These are phyloP conservation scores for Leccinum arenicola DNA, from an alignment of 768 basidiomycete genomes.

Conservation along the genomic window DNA sequence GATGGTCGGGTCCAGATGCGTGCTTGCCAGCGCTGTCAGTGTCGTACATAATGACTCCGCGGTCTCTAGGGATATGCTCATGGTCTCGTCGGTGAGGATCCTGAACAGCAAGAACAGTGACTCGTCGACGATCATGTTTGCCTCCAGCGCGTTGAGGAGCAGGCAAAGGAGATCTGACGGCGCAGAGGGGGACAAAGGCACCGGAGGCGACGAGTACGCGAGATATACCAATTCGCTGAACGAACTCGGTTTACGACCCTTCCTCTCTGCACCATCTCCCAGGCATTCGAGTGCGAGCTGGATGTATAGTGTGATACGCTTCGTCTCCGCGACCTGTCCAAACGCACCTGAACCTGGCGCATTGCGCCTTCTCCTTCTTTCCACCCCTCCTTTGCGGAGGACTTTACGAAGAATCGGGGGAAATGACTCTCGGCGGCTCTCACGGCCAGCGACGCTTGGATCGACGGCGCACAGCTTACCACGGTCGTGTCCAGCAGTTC, in stretches of 20 bases:
- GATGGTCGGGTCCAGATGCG: slow-evolving; percentile 54
- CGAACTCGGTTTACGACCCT: slow-evolving; percentile 24
- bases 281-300: slow-evolving; percentile 36
- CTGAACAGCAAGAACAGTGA: slow-evolving; percentile 53
- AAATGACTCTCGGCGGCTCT: slow-evolving; percentile 44
- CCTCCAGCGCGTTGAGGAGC: slow-evolving; percentile 50
- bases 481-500: slow-evolving; percentile 37
- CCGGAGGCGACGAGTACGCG: slow-evolving; percentile 19
- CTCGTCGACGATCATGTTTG: slow-evolving; percentile 56
- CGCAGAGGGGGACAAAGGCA: slow-evolving; percentile 10
- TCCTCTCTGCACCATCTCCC: slow-evolving; percentile 13
- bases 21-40: slow-evolving; percentile 56
- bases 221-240: slow-evolving; percentile 25
- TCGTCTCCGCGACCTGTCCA: background rate
- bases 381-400: slow-evolving; percentile 34
- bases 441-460: slow-evolving; percentile 45
- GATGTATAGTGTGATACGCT: background rate
- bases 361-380: slow-evolving; percentile 40
- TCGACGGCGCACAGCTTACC: slow-evolving; percentile 34
- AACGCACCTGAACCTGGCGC: slow-evolving; percentile 39
- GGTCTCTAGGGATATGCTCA: slow-evolving; percentile 41
- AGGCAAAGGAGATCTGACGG: slow-evolving; percentile 36
- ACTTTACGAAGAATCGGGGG: slow-evolving; percentile 42
- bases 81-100: slow-evolving; percentile 10
- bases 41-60: slow-evolving; percentile 46